A percentile compares a stretch with the other conserved stretches of the same genome.
phyloP scores from a whole-genome alignment of 2,329 filamentous ascomycete genomes.

The Drechslera avenae region DNA sequence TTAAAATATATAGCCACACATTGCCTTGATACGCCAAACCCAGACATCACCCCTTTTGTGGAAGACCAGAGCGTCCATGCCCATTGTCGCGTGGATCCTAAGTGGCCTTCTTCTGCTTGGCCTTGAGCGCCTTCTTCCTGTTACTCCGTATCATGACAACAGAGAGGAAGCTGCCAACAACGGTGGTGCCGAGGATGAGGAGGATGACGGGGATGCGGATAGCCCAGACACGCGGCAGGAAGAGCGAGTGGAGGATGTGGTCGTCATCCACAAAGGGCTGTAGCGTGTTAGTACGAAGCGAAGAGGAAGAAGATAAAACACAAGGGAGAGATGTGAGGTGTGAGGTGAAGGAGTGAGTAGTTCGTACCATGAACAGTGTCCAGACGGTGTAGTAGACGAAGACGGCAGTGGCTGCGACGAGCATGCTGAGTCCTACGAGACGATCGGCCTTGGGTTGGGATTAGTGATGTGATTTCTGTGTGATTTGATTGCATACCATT shows the following conservation, averaged over 20 bases:
- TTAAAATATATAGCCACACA: not conserved
- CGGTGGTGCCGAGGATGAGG: conserved; percentile 85
- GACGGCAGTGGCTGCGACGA: conserved; percentile 72
- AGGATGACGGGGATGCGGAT: conserved; percentile 98
- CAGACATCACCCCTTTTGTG: conserved; percentile 1
- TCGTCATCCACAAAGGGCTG: conserved; percentile 97
- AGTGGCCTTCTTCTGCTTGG: conserved; percentile 82
- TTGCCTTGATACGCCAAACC: not conserved
- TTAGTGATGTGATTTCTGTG: too few species aligned
- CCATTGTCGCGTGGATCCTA: conserved; percentile 14
- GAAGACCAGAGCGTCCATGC: not conserved
- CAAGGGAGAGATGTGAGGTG: too few species aligned
- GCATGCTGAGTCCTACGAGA: conserved; percentile 77
- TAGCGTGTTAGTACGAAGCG: not conserved
- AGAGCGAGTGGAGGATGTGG: conserved; percentile 91
- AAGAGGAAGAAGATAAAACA: not conserved
- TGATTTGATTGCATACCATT: conserved; percentile 35
- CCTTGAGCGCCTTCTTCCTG: conserved; percentile 95
- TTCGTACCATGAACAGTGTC: conserved; percentile 92
- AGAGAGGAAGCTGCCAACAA: conserved; percentile 93
- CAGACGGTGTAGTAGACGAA: conserved; percentile 96
- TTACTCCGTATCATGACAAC: conserved; percentile 99
- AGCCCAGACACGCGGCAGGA: conserved; percentile 97
- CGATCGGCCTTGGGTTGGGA: conserved; percentile 93
- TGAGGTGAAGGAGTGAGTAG: not conserved